Percentiles rank a stretch among this genome's conserved stretches.
phyloP scores from a whole-genome alignment of 768 basidiomycete species.

The Nevesoporus exiguus region DNA sequence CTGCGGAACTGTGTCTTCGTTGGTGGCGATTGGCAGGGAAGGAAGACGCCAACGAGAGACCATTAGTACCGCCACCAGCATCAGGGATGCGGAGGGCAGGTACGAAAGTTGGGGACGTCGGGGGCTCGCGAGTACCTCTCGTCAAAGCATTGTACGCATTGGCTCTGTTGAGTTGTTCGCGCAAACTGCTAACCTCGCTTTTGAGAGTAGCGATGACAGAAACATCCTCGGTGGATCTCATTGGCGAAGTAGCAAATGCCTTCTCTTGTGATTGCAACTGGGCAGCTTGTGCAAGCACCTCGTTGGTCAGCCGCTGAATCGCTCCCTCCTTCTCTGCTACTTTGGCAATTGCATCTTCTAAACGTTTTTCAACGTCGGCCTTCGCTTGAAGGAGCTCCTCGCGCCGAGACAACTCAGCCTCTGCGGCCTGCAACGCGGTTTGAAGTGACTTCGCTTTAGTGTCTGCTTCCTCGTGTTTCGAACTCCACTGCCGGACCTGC shows the following conservation, averaged over 20 bases:
- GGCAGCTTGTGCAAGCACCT: constrained; percentile 66
- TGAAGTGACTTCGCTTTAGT: constrained; percentile 69
- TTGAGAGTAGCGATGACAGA: constrained; percentile 87
- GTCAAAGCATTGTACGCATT: constrained; percentile 89
- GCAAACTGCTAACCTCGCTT: constrained; percentile 86
- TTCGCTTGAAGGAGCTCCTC: constrained; percentile 76
- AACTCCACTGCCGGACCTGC: constrained; percentile 81
- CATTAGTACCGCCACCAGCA: constrained; percentile 39
- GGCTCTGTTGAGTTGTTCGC: constrained; percentile 94
- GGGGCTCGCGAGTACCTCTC: constrained; percentile 68
- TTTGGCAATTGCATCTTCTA: constrained; percentile 75
- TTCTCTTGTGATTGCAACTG: constrained; percentile 78
- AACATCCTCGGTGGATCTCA: constrained; percentile 74
- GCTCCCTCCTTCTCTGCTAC: constrained; percentile 79
- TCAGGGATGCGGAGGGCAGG: constrained; percentile 66
- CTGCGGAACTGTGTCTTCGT: constrained; percentile 83
- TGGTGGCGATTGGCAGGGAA: constrained; percentile 56
- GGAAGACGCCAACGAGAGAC: constrained; percentile 37
- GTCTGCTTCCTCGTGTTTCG: constrained; percentile 86
- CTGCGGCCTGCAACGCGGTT: constrained; percentile 61
- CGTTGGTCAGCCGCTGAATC: constrained; percentile 78
- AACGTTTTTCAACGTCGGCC: constrained; percentile 69
- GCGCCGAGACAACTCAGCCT: constrained; percentile 66
- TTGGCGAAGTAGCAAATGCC: constrained; percentile 58
- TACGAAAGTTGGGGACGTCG: constrained; percentile 82